phyloP scores from a whole-genome alignment of 495 filamentous ascomycete genomes.

The Ramalina peruviana region DNA sequence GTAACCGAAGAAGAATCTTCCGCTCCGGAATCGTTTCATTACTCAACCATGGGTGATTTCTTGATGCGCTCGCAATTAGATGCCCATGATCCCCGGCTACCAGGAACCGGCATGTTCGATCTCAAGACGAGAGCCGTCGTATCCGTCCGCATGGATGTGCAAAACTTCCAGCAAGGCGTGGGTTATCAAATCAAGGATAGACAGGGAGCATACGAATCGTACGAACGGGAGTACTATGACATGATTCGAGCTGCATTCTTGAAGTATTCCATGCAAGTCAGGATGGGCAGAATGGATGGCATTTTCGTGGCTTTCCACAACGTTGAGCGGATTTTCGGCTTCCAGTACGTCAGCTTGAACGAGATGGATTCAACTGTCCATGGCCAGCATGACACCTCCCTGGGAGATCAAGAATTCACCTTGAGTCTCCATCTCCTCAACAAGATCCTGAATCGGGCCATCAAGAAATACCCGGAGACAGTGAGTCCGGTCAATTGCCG shows the following conservation, averaged over 20 bases:
- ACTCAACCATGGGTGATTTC: slow-evolving; percentile 77
- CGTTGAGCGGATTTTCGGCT: slow-evolving; percentile 86
- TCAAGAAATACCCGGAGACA: slow-evolving; percentile 50
- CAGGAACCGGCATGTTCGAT: slow-evolving; percentile 92
- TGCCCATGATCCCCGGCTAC: slow-evolving; percentile 72
- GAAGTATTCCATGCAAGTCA: slow-evolving; percentile 91
- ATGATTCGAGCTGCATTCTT: slow-evolving; percentile 92
- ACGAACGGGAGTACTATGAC: slow-evolving; percentile 89
- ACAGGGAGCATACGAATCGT: slow-evolving; percentile 72
- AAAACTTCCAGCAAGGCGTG: slow-evolving; percentile 54
- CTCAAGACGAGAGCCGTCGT: slow-evolving; percentile 89
- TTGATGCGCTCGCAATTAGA: slow-evolving; percentile 94
- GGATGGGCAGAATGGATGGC: slow-evolving; percentile 95
- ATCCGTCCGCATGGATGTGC: slow-evolving; percentile 72
- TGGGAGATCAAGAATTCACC: slow-evolving; percentile 85
- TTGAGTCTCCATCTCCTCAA: slow-evolving; percentile 67
- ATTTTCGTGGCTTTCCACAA: slow-evolving; percentile 99
- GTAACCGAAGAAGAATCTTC: slow-evolving; percentile 48
- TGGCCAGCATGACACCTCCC: slow-evolving; percentile 42
- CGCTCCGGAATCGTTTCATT: slow-evolving; percentile 68
- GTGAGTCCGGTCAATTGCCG: slow-evolving; percentile 18
- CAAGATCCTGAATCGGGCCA: slow-evolving; percentile 58
- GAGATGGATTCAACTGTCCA: slow-evolving; percentile 86
- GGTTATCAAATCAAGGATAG: slow-evolving; percentile 76
- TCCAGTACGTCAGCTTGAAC: slow-evolving; percentile 74